A percentile compares a stretch with the other conserved stretches of the same genome.
Evolutionary conservation across 352 stramenopile species (phyloP).

Genomic region (Globisporangium spiculum): DNA sequence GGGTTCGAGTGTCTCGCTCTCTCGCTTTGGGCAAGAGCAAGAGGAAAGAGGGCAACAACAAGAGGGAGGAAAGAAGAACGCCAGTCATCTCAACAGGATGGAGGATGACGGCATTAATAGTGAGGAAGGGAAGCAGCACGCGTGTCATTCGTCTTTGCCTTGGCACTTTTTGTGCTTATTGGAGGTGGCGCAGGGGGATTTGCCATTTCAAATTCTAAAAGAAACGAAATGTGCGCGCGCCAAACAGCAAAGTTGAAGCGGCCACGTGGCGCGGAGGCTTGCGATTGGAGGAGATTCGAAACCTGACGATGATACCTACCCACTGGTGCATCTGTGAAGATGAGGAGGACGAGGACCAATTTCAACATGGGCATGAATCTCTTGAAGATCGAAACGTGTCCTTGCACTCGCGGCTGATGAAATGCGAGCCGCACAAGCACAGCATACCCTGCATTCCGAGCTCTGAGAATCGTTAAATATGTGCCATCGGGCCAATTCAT

Average conservation of each 20-base stretch:
- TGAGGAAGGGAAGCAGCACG: background rate
- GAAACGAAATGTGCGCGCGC: background rate
- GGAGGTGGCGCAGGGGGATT: background rate
- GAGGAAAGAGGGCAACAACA: background rate
- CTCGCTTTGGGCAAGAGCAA: background rate
- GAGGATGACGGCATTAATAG: background rate
- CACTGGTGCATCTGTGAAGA: background rate
- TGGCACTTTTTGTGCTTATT: background rate
- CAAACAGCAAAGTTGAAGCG: background rate
- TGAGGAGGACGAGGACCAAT: background rate
- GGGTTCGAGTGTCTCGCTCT: background rate
- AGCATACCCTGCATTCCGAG: background rate
- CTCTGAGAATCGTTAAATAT: background rate
- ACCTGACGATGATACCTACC: background rate
- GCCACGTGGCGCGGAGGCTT: slow-evolving; percentile 9
- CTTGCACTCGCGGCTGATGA: background rate
- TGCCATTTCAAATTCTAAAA: slow-evolving; percentile 9
- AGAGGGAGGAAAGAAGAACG: background rate
- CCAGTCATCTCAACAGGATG: background rate
- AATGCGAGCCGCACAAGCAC: background rate
- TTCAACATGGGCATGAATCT: background rate
- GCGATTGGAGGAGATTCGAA: slow-evolving; percentile 13
- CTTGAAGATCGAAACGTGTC: background rate
- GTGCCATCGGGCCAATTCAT: background rate
- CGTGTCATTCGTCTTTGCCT: background rate